Base-by-base conservation (phyloP, 2,329 filamentous ascomycete species). In the Pseudocercospora pini-densiflorae region DNA sequence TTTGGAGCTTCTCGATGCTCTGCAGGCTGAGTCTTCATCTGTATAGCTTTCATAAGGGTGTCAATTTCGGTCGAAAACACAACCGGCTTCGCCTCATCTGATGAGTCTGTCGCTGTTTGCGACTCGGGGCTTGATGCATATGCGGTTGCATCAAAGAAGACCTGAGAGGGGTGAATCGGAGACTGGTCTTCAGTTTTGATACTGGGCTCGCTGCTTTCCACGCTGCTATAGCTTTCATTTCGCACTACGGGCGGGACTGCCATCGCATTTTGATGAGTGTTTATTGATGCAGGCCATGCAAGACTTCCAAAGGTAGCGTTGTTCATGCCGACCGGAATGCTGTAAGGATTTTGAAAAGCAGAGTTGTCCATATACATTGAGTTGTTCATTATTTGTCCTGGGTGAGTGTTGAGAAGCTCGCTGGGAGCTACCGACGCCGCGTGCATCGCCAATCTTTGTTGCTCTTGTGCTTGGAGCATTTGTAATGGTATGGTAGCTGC, bases 41-140 rank as follows among this genome's bases (percentile, higher is more conserved):
- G 93, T 54, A 97, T 94, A 0, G 90, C 88, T 79, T 90, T 93
- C 93, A 97, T 97, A 49, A 98, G 81, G 49, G 89, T 89, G 77
- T 97, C 94, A 43, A 97, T 89, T 66, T 92, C 88, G 0, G 93
- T 97, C n/a, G 87, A 86, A 77, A 94, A 94, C 67, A 87, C 85
- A 45, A 88, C 81, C 31, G 76, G 69, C 63, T 79, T 80, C 4
- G 75, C 76, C 23, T 76, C 75, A 24, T 79, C 75, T 24, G 84
- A 69, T 14, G 70, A 67, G 78, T 65, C 82, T 79, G 65, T 82
- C 77, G 82, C 79, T 70, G 81, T 81, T 77, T 84, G 61, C 21
- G 63, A 86, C 70, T 53, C 77, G 72, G 61, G 73, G 65, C 64
- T 64, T 47, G 69, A 72, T 14, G 68, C 67, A 49, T 72, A 75